These are phyloP conservation scores for Backusella tarrabulga DNA, from an alignment of 192 early-diverging fungal genomes.

Conservation along the genomic window DNA sequence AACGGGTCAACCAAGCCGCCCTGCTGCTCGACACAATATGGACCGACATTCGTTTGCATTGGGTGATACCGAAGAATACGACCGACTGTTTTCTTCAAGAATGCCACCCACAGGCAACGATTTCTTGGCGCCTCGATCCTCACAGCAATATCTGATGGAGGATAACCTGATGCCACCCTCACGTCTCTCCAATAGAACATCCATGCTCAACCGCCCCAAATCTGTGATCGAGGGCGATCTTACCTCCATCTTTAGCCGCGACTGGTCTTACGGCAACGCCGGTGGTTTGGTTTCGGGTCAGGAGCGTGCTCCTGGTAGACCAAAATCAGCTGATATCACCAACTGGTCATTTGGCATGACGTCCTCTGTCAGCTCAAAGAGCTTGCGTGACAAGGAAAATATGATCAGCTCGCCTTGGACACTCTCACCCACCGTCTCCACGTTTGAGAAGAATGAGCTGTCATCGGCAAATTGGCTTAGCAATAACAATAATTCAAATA, in stretches of 20 bases:
- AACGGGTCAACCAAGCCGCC: conserved; percentile 2
- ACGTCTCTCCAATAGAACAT: neutral
- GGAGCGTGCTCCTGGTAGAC: conserved; percentile 17
- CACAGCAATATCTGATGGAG: neutral
- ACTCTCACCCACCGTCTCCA: neutral
- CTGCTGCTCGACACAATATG: neutral
- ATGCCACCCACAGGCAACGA: neutral
- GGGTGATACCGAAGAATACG: conserved; percentile 32
- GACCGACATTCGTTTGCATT: conserved; percentile 38
- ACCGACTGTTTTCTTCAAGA: conserved; percentile 10
- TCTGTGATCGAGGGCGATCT: conserved; percentile 34
- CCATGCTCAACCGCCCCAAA: conserved; percentile 13
- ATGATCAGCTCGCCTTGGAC: neutral
- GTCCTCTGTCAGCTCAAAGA: conserved; percentile 6
- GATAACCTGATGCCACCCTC: neutral
- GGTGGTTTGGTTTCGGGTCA: neutral
- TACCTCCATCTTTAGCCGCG: conserved; percentile 17
- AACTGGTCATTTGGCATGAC: conserved; percentile 31
- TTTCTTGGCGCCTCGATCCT: neutral
- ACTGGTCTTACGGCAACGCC: conserved; percentile 16
- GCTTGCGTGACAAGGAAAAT: neutral
- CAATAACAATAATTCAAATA: neutral
- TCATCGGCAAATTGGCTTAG: neutral
- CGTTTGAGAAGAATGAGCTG: neutral
- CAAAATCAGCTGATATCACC: conserved; percentile 39